Conservation (phyloP, 2,329 filamentous ascomycete genomes). For the Ceratocystis destructans region DNA sequence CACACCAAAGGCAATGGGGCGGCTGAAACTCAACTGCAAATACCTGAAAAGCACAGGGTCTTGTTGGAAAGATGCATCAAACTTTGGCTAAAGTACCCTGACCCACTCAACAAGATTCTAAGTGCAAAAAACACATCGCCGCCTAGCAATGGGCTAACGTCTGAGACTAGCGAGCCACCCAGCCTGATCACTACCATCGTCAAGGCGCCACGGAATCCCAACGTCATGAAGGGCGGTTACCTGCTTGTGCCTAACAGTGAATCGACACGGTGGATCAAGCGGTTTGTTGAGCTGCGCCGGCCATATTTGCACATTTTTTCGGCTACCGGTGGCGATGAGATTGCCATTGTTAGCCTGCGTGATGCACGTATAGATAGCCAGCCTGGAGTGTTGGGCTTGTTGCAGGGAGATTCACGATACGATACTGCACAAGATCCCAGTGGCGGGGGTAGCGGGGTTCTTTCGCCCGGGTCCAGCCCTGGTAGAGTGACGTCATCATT, state of each 20-base stretch:
- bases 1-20: neutral
- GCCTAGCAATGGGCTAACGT: constrained; percentile 46
- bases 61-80: constrained; percentile 44
- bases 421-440: constrained; percentile 24
- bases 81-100: constrained; percentile 51
- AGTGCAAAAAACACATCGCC: constrained; percentile 52
- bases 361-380: constrained; percentile 88
- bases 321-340: constrained; percentile 73
- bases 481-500: constrained; percentile 24
- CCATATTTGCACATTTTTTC: constrained; percentile 89
- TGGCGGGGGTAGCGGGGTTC: neutral
- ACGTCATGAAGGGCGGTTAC: constrained; percentile 73
- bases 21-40: neutral
- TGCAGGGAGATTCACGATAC: constrained; percentile 39
- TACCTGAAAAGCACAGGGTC: constrained; percentile 30
- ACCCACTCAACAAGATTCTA: constrained; percentile 42
- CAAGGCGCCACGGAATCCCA: constrained; percentile 65
- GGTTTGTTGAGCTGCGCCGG: constrained; percentile 80
- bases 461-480: neutral
- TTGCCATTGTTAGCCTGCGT: constrained; percentile 74
- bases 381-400: constrained; percentile 68
- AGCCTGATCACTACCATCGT: constrained; percentile 64
- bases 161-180: constrained; percentile 38
- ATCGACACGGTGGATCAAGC: constrained; percentile 73
- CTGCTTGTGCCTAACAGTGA: constrained; percentile 73